Base-by-base conservation (phyloP, 2,329 filamentous ascomycete species). In the Fusarium brevicatenulatum region DNA sequence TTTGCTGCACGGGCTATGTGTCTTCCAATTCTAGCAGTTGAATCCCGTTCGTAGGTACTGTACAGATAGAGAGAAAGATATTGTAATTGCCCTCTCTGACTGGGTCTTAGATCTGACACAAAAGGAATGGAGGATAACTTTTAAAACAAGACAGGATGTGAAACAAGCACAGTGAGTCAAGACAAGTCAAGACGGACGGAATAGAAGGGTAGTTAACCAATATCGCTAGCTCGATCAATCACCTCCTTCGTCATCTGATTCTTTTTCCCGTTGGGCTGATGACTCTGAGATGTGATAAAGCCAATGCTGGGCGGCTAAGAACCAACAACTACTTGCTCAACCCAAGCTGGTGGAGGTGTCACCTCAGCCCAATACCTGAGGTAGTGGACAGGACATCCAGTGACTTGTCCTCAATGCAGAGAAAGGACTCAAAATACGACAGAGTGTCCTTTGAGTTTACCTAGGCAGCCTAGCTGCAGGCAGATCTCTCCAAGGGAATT, bases 281-380 rank as follows among this genome's bases (percentile, higher is more conserved):
- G 67, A 64, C 66, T 63, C 40, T 52, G 52, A 58, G 13, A 74
- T 77, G 75, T 77, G 75, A 77, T 72, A 53, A 73, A 77, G 71
- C 39, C 55, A 66, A 36, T 49, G 60, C 64, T 71, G 75, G 75
- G 75, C 75, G 75, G 75, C 73, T 77, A 77, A 64, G 70, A 70
- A 61, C 40, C 49, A 34, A 67, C 64, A 71, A 46, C 50, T 46
- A 73, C 71, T 68, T 76, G 75, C 68, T 61, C 52, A 58, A 49
- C 69, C 58, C 46, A 58, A 52, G 66, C 54, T 66, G 72, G 68
- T 63, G 61, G 52, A 62, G 60, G 65, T 67, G 66, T 63, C 66
- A 60, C 66, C 44, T 42, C 52, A 59, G 53, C 57, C 47, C 46
- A 37, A 53, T 50, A 32, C 16, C 16, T 23, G 15, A 44, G 43